A percentile compares a stretch with the other conserved stretches of the same genome.
These are phyloP conservation scores for Fusarium nisikadoi DNA, from an alignment of 2,329 filamentous ascomycete species.

Conservation along the genomic window DNA sequence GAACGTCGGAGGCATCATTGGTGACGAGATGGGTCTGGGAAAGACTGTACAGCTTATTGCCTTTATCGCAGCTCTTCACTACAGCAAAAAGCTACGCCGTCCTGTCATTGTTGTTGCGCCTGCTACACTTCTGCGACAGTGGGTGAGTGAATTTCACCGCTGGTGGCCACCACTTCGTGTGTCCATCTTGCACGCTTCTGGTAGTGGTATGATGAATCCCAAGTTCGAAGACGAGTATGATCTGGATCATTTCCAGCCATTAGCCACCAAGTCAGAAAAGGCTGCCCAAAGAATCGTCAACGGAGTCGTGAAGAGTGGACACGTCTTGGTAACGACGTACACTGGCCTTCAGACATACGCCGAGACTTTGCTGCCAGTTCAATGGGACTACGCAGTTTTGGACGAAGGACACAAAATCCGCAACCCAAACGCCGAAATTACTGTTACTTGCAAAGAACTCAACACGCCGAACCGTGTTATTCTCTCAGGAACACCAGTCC, in stretches of 20 bases:
- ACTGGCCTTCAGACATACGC: conserved; percentile 94
- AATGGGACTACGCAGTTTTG: conserved; percentile 94
- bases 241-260: conserved; percentile 55
- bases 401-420: conserved; percentile 99
- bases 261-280: conserved; percentile 54
- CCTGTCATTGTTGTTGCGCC: conserved; percentile 93
- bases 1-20: conserved; percentile 91
- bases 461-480: conserved; percentile 92
- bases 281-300: conserved; percentile 84
- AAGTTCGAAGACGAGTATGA: conserved; percentile 66
- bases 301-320: conserved; percentile 83
- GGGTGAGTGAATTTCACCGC: conserved; percentile 97
- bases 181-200: conserved; percentile 93
- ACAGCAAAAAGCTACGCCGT: conserved; percentile 84
- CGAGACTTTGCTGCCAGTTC: conserved; percentile 80
- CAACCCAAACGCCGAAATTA: conserved; percentile 94
- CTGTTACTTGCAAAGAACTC: conserved; percentile 93
- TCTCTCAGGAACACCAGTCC: conserved; percentile 95
- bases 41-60: conserved; percentile 83
- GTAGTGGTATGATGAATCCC: conserved; percentile 95
- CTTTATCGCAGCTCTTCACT: conserved; percentile 90
- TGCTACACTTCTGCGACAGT: conserved; percentile 94
- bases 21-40: conserved; percentile 98
- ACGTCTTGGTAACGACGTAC: conserved; percentile 95
- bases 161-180: conserved; percentile 99